Conservation (phyloP, 1,284 basidiomycete genomes). For the Pterulicium gracile region DNA sequence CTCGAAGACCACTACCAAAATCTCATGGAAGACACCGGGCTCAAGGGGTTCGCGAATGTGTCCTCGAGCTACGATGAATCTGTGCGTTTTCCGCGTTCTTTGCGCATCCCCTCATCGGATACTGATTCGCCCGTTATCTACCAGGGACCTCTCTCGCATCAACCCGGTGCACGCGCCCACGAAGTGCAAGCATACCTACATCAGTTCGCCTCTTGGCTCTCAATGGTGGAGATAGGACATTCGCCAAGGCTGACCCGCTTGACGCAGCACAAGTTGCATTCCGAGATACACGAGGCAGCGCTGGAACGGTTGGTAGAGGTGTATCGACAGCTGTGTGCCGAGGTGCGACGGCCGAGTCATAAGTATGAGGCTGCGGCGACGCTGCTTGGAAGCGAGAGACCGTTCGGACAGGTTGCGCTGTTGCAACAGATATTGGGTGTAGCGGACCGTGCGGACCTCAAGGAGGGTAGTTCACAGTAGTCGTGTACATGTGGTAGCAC, state of each 20-base stretch:
- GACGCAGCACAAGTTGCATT: conserved; percentile 53
- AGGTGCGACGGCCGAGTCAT: conserved; percentile 64
- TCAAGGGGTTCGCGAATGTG: conserved; percentile 52
- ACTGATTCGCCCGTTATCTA: neutral
- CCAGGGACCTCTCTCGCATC: conserved; percentile 63
- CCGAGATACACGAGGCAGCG: conserved; percentile 64
- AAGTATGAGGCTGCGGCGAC: conserved; percentile 84
- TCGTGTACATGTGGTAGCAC: too few species aligned
- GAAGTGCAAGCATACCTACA: conserved; percentile 44
- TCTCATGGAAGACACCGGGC: conserved; percentile 65
- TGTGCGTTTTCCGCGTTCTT: neutral
- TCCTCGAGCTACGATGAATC: conserved; percentile 37
- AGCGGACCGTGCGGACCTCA: too few species aligned
- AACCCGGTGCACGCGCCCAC: conserved; percentile 44
- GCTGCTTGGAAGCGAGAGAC: conserved; percentile 73
- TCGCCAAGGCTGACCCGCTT: conserved; percentile 69
- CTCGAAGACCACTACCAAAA: conserved; percentile 76
- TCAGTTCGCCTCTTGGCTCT: conserved; percentile 60
- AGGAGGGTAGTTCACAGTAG: too few species aligned
- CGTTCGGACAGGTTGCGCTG: conserved; percentile 65
- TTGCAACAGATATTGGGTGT: conserved; percentile 70
- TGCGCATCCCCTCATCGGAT: conserved; percentile 3
- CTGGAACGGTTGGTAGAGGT: conserved; percentile 55
- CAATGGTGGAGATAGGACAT: conserved; percentile 62
- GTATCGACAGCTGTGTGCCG: conserved; percentile 64